phyloP scores from a whole-genome alignment of 805 yeast genomes.

The Zygotorulaspora florentina region DNA sequence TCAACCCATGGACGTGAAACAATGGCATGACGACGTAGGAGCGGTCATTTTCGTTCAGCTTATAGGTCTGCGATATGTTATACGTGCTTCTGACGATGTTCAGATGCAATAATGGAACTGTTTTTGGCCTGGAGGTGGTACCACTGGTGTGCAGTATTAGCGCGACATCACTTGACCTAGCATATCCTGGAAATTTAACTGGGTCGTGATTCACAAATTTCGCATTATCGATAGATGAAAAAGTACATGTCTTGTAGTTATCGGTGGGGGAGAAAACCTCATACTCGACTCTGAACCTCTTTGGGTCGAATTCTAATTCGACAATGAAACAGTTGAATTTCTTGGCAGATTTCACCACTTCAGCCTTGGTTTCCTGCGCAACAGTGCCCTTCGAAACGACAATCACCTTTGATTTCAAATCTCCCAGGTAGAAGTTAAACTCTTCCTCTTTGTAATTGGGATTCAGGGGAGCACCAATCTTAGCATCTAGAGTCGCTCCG shows the following conservation, averaged over 20 bases:
- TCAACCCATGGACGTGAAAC: conserved; percentile 72
- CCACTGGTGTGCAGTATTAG: conserved; percentile 70
- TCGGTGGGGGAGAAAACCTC: conserved; percentile 31
- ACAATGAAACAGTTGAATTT: conserved; percentile 46
- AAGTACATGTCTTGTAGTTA: conserved; percentile 23
- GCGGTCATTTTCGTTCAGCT: conserved; percentile 45
- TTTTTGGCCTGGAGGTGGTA: conserved; percentile 72
- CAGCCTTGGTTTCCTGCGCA: conserved; percentile 29
- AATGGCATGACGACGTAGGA: conserved; percentile 71
- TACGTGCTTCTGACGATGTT: conserved; percentile 57
- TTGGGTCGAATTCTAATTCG: conserved; percentile 47
- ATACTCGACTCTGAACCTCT: conserved; percentile 42
- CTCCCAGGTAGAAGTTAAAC: conserved; percentile 61
- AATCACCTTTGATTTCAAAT: conserved; percentile 52
- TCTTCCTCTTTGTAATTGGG: conserved; percentile 58
- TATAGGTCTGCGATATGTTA: conserved; percentile 58
- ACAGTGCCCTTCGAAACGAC: conserved; percentile 53
- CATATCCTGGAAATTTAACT: conserved; percentile 39
- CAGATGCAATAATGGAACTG: conserved; percentile 64
- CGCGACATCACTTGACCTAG: conserved; percentile 52
- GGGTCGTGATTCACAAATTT: conserved; percentile 30
- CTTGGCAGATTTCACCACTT: conserved; percentile 49
- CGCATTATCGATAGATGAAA: conserved; percentile 29
- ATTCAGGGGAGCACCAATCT: conserved; percentile 67
- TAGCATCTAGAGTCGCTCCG: conserved; percentile 51